These are phyloP conservation scores for Hymenoscyphus repandus DNA, from an alignment of 2,329 filamentous ascomycete species.

Conservation along the genomic window DNA sequence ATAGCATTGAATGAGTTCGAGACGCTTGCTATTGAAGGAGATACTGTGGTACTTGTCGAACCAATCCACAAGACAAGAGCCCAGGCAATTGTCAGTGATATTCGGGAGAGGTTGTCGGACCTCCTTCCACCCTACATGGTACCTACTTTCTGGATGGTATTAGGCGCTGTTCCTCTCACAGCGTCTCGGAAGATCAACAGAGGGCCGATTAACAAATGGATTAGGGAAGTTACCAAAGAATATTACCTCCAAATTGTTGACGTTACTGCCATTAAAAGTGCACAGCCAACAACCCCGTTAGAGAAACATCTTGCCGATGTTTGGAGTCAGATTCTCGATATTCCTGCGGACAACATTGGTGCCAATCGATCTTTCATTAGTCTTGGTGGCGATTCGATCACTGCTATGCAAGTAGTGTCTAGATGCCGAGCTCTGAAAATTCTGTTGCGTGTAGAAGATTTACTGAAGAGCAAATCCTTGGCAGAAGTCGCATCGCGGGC, in stretches of 20 bases:
- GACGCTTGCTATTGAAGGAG: background rate
- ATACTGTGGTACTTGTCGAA: background rate
- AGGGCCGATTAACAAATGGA: background rate
- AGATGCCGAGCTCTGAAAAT: background rate
- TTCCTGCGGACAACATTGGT: constrained; percentile 14
- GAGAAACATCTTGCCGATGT: constrained; percentile 10
- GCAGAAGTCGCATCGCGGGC: background rate
- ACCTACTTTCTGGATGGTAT: constrained; percentile 8
- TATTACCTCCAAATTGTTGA: constrained; percentile 1
- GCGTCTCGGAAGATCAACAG: constrained; percentile 11
- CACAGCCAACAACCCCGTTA: background rate
- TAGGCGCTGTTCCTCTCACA: constrained; percentile 6
- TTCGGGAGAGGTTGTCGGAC: background rate
- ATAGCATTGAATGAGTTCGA: background rate
- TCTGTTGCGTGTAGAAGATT: background rate
- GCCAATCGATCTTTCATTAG: constrained; percentile 34
- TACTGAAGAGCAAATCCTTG: constrained; percentile 1
- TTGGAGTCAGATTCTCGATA: constrained; percentile 10
- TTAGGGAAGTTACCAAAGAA: constrained; percentile 2
- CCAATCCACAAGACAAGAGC: background rate
- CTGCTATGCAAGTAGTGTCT: constrained; percentile 1
- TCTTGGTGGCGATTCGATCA: constrained; percentile 28
- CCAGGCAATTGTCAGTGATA: background rate
- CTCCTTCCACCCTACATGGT: constrained; percentile 16
- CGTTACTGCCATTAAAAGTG: background rate